Conservation (phyloP, 192 early-diverging fungal species). For the Piromyces sp. region DNA sequence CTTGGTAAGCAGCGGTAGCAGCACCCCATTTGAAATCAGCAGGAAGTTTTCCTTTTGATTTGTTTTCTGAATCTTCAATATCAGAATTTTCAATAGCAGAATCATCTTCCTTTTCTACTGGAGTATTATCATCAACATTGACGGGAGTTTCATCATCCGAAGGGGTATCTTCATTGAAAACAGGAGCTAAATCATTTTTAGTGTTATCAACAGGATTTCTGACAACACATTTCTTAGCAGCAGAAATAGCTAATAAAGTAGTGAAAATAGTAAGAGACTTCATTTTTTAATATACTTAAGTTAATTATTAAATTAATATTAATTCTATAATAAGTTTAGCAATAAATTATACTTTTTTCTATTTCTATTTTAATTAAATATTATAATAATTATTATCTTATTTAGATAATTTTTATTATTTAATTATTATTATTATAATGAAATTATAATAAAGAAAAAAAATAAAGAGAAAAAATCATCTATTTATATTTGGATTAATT, state of each 20-base stretch:
- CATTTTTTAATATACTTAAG: too few species aligned
- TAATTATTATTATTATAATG: too few species aligned
- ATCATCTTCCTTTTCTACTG: not conserved
- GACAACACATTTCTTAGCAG: not conserved
- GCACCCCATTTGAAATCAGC: constrained; percentile 3
- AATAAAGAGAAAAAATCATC: too few species aligned
- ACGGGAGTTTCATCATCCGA: not conserved
- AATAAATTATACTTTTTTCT: too few species aligned
- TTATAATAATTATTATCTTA: too few species aligned
- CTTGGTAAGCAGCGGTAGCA: constrained; percentile 19
- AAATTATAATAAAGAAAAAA: too few species aligned
- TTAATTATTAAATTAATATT: too few species aligned
- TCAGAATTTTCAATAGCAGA: not conserved
- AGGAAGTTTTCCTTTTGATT: not conserved
- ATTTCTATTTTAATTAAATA: too few species aligned
- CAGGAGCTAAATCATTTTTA: not conserved
- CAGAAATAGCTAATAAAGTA: not conserved
- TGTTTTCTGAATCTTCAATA: too few species aligned
- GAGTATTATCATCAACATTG: not conserved
- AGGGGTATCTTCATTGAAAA: not conserved
- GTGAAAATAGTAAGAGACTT: not conserved
- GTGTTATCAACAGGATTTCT: not conserved
- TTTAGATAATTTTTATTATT: too few species aligned
- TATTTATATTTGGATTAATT: too few species aligned
- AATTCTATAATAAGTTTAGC: too few species aligned